A percentile compares a stretch with the other conserved stretches of the same genome.
Evolutionary conservation across 2,329 filamentous ascomycete species (phyloP).

Genomic region (Piedraia hortae): DNA sequence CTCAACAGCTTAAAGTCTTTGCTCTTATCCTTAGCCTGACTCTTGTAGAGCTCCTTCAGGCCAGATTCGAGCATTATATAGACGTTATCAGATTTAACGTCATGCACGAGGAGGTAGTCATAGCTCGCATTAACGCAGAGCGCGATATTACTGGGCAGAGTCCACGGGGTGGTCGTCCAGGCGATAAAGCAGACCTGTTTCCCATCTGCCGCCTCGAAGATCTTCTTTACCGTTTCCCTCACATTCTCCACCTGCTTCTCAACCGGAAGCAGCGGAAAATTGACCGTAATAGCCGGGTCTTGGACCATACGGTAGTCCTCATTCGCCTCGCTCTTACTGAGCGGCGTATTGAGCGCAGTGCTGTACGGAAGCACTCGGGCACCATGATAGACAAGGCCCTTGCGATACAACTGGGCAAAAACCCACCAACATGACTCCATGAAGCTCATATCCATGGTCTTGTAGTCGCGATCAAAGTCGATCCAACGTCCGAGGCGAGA

Average conservation of each 20-base stretch:
- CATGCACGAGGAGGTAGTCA: conserved; percentile 65
- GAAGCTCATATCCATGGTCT: conserved; percentile 86
- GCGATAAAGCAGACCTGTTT: conserved; percentile 53
- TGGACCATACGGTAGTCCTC: conserved; percentile 88
- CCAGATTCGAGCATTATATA: conserved; percentile 67
- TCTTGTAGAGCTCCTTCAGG: conserved; percentile 65
- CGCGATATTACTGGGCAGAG: conserved; percentile 52
- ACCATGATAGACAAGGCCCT: conserved; percentile 68
- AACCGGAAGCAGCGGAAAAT: conserved; percentile 42
- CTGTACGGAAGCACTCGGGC: conserved; percentile 90
- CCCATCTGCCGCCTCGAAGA: conserved; percentile 8
- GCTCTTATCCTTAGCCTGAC: conserved; percentile 84
- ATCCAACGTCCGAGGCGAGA: conserved; percentile 84
- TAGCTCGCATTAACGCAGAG: conserved; percentile 58
- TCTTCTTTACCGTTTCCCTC: conserved; percentile 8
- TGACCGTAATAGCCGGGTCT: conserved; percentile 69
- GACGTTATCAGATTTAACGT: conserved; percentile 55
- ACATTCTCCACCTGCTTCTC: conserved; percentile 10
- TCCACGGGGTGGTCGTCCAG: conserved; percentile 82
- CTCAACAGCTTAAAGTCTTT: conserved; percentile 52
- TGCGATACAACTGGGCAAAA: conserved; percentile 78
- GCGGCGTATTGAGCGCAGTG: conserved; percentile 61
- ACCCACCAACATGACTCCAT: conserved; percentile 97
- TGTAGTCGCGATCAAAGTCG: conserved; percentile 94
- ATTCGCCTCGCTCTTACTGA: conserved; percentile 82